Base-by-base conservation (phyloP, 2,329 filamentous ascomycete genomes). In the Tricladium varicosporioides region DNA sequence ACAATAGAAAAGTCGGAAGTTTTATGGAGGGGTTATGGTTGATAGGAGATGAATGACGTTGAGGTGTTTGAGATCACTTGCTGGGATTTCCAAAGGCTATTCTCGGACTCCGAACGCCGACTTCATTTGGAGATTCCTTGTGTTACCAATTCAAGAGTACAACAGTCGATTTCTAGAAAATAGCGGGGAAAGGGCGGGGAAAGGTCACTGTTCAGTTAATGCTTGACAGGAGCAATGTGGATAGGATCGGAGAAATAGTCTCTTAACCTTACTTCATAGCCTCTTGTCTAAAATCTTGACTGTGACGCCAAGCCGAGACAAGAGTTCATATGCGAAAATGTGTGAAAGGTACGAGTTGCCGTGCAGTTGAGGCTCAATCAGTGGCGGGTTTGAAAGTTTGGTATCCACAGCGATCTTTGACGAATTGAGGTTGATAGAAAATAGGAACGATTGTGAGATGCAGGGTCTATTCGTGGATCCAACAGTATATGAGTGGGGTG, bases 361-460 rank as follows among this genome's bases (percentile, higher is more conserved):
- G 22, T 27, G 36, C 10, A 40, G 10, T 40, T 40, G 36, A 40
- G 36, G 36, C 36, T 40, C 36, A 11, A 11, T 40, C n/a, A 27
- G 36, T 40, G 36, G 9, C 36, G 36, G 36, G 36, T 40, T 40
- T 40, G 36, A 40, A 40, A 27, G 36, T 40, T 53, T 40, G 51
- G 51, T 48, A 53, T 36, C 51, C 42, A 40, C 51, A 44, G 44
- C 19, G 51, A 48, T 40, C 36, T 13, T n/a, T 27, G 36, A 40
- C 36, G 36, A 40, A 40, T 40, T 11, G 36, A n/a, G 36, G 36
- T 40, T 40, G 11, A 40, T 13, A 11, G 13, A n/a, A n/a, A 40
- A 40, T 4, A 10, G 36, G 36, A n/a, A n/a, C n/a, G 11, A 11
- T 40, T 10, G 36, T 40, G 36, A n/a, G n/a, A 13, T n/a, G 10